Conservation (phyloP, 176 grass and related monocot species). For the Thalia dealbata region DNA sequence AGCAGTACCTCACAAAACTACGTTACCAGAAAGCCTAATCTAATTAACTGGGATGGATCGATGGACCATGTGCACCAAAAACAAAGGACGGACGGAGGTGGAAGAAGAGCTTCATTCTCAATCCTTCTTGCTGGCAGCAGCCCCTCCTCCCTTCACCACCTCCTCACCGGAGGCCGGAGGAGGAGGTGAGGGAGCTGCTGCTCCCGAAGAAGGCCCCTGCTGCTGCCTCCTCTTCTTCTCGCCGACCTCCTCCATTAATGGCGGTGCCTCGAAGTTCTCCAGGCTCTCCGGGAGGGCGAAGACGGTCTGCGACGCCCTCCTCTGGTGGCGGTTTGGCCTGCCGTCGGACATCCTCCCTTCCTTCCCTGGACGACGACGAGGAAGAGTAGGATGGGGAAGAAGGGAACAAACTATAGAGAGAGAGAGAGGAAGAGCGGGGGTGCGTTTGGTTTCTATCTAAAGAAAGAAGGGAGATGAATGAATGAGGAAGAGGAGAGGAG, state of each 20-base stretch:
- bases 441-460: neutral
- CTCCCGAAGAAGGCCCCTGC: neutral
- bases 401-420: neutral
- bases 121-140: neutral
- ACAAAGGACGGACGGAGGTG: too few relatives aligned
- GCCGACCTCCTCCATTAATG: conserved; percentile 13
- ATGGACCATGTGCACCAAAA: too few relatives aligned
- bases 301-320: conserved; percentile 65
- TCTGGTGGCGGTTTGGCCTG: conserved; percentile 47
- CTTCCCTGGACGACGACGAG: neutral
- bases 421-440: neutral
- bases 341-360: conserved; percentile 43
- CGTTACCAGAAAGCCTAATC: neutral
- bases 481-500: neutral
- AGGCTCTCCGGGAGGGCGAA: conserved; percentile 61
- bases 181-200: neutral
- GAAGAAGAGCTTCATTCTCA: neutral
- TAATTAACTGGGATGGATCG: neutral
- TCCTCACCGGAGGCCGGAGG: neutral
- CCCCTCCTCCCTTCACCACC: neutral
- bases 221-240: conserved; percentile 10
- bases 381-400: neutral
- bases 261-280: conserved; percentile 28
- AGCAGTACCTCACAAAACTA: neutral
- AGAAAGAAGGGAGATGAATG: neutral